A percentile compares a stretch with the other conserved stretches of the same genome.
These are phyloP conservation scores for Trichoderma polysporum DNA, from an alignment of 2,329 filamentous ascomycete genomes.

Conservation along the genomic window DNA sequence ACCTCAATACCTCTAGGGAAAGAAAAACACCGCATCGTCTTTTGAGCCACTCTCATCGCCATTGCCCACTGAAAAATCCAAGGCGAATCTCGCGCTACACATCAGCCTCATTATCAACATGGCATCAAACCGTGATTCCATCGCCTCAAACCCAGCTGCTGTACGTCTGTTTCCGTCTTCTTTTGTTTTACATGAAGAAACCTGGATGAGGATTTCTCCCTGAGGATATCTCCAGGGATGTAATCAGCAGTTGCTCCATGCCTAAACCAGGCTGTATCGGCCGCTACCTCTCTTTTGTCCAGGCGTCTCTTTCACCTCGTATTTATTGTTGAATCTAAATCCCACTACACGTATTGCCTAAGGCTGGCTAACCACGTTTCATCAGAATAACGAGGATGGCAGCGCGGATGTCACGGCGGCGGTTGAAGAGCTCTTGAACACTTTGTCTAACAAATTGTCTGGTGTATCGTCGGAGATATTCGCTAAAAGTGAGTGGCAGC, in stretches of 20 bases:
- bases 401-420: slow-evolving; percentile 67
- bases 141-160: slow-evolving; percentile 16
- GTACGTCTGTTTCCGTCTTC: slow-evolving; percentile 11
- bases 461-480: slow-evolving; percentile 84
- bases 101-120: neutral
- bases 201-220: too few species aligned
- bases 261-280: too few species aligned
- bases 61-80: neutral
- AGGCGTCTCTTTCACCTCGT: neutral
- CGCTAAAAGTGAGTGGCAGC: slow-evolving; percentile 68
- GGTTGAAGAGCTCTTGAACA: slow-evolving; percentile 83
- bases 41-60: neutral
- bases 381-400: slow-evolving; percentile 15
- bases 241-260: neutral
- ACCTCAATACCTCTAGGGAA: neutral
- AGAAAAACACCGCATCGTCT: neutral
- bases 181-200: neutral
- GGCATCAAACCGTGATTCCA: slow-evolving; percentile 22
- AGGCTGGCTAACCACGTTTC: neutral
- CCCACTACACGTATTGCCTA: neutral
- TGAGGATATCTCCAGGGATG: neutral
- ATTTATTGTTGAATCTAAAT: neutral
- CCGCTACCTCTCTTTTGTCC: too few species aligned
- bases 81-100: neutral
- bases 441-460: slow-evolving; percentile 81